phyloP scores from a whole-genome alignment of 352 stramenopile genomes.

The Globisporangium iwayamae region DNA sequence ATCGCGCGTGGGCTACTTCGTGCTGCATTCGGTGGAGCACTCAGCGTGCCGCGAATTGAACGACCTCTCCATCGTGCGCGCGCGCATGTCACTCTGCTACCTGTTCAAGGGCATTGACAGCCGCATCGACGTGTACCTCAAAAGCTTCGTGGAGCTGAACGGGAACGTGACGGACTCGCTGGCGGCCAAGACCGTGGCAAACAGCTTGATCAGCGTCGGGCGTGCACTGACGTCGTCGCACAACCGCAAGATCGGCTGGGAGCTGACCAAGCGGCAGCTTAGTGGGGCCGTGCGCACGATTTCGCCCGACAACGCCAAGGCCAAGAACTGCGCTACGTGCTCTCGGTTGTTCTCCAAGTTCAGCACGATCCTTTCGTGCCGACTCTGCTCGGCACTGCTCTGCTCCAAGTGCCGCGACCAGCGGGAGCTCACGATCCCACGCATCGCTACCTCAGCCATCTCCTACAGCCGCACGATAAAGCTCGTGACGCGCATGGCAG shows the following conservation, averaged over 20 bases:
- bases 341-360: conserved; percentile 7
- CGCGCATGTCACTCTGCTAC: conserved; percentile 37
- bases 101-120: conserved; percentile 27
- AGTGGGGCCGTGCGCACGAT: background rate
- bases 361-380: conserved; percentile 2
- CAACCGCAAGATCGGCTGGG: conserved; percentile 11
- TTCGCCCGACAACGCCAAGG: background rate
- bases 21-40: conserved; percentile 63
- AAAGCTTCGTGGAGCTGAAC: conserved; percentile 35
- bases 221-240: conserved; percentile 3
- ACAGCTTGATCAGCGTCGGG: conserved; percentile 20
- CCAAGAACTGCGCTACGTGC: conserved; percentile 5
- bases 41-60: conserved; percentile 24
- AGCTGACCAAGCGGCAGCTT: background rate
- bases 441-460: background rate
- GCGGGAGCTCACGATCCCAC: conserved; percentile 6
- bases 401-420: conserved; percentile 15
- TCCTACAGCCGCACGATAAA: background rate
- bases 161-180: conserved; percentile 40
- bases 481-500: background rate
- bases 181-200: conserved; percentile 22
- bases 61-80: conserved; percentile 32
- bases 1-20: conserved; percentile 39
- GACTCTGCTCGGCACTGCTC: conserved; percentile 6
- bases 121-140: conserved; percentile 48